A percentile compares a stretch with the other conserved stretches of the same genome.
phyloP scores from a whole-genome alignment of 2,329 filamentous ascomycete genomes.

The Xylaria digitata region DNA sequence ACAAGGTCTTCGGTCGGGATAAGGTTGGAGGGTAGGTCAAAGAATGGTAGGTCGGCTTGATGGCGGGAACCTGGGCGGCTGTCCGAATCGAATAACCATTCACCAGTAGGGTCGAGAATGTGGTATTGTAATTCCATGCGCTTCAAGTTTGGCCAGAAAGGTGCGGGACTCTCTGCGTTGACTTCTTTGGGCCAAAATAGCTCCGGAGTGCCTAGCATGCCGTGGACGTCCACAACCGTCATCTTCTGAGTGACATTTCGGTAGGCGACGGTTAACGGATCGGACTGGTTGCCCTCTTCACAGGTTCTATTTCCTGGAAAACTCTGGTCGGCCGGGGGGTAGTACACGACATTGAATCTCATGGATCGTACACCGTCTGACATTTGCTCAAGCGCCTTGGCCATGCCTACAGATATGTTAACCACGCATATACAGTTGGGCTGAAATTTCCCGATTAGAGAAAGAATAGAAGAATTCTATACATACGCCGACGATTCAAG shows the following conservation, averaged over 20 bases:
- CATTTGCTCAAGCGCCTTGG: constrained; percentile 15
- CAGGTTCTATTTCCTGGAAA: constrained; percentile 3
- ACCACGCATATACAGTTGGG: not conserved
- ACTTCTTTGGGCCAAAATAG: constrained; percentile 30
- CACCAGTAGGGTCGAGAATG: constrained; percentile 21
- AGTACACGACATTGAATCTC: constrained; percentile 26
- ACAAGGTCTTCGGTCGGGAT: constrained; percentile 14
- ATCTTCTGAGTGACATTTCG: constrained; percentile 29
- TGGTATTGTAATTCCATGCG: constrained; percentile 30
- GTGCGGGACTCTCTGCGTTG: constrained; percentile 10
- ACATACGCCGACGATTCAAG: constrained; percentile 27
- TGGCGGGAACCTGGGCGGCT: not conserved
- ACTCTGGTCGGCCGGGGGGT: constrained; percentile 18
- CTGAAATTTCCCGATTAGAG: not conserved
- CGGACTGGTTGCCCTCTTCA: not conserved
- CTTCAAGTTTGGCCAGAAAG: constrained; percentile 31
- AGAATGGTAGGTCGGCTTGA: constrained; percentile 17
- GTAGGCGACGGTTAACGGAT: constrained; percentile 26
- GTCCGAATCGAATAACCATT: constrained; percentile 30
- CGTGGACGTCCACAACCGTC: constrained; percentile 19
- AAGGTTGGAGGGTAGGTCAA: constrained; percentile 7
- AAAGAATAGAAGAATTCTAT: not conserved
- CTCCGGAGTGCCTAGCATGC: constrained; percentile 33
- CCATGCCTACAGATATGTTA: constrained; percentile 30
- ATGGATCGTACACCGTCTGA: constrained; percentile 16